Evolutionary conservation across 345 rosid species (phyloP), one percentile per base, ranked within the genome.

Genomic region (Trapa bicornis): DNA sequence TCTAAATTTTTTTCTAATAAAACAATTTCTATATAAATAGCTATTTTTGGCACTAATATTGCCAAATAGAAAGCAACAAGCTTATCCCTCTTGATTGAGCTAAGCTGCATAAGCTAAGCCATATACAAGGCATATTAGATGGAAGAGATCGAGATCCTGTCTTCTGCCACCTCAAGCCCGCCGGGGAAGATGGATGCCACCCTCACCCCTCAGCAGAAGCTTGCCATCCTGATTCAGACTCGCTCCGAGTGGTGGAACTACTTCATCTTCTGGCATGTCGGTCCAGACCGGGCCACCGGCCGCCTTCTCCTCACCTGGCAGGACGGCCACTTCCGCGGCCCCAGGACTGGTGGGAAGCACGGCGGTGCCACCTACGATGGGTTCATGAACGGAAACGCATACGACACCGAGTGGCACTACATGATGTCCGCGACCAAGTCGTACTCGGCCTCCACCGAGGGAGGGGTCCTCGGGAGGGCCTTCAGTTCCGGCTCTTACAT

Each of bases 201-300:
- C 6, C 72, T 71, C 10, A 62, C 83, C 6, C 74, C 79, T 66
- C 84, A 84, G 65, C 84, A 82, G n/a, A 77, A 81, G 37, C 86
- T 86, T 39, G 81, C 76, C 39, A 58, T 72, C 76, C 52, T 86
- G 61, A 66, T 82, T 65, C 81, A 79, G 67, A 76, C 57, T 69
- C 75, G 74, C 14, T 81, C 85, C 0, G 81, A 78, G 65, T 71
- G 81, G 80, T 86, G 91, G 91, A 72, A 75, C 13, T 87, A 87
- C 66, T 73, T 89, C 53, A 84, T 86, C 53, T 82, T 84, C 75
- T 86, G 92, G 89, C 85, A 70, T 70, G 71, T 83, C 4, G 68
- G 77, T 15, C 71, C 69, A 43, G 84, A 80, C 65, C 70, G 69
- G 36, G 56, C 16, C 63, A 32, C 68, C 1, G 84, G 81, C 45